These are phyloP conservation scores for Rubroboletus pulcherrimus DNA, from an alignment of 768 basidiomycete genomes.

Conservation along the genomic window DNA sequence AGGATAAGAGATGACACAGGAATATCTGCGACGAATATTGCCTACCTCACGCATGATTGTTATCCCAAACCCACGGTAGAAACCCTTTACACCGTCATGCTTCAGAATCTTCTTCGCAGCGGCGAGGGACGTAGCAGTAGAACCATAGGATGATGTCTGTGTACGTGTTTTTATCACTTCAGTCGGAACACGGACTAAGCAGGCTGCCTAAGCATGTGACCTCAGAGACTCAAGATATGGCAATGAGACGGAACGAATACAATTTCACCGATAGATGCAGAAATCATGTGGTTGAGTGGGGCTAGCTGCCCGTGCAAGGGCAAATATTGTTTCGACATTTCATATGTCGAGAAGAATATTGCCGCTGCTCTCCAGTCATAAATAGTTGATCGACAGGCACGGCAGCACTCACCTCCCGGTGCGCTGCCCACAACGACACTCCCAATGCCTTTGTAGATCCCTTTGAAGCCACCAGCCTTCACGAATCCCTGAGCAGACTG, in stretches of 20 bases:
- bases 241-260: constrained; percentile 30
- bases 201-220: constrained; percentile 59
- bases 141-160: constrained; percentile 79
- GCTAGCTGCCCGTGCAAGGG: constrained; percentile 59
- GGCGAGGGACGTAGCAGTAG: constrained; percentile 55
- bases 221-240: constrained; percentile 10
- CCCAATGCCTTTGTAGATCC: constrained; percentile 90
- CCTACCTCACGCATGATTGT: constrained; percentile 68
- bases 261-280: constrained; percentile 60
- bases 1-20: constrained; percentile 2
- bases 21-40: neutral
- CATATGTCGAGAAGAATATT: constrained; percentile 92
- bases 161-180: constrained; percentile 94
- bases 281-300: constrained; percentile 59
- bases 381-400: neutral
- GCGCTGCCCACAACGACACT: constrained; percentile 94
- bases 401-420: constrained; percentile 71
- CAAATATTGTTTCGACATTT: constrained; percentile 74
- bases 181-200: constrained; percentile 90
- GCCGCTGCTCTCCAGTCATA: constrained; percentile 57
- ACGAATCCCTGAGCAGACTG: constrained; percentile 87
- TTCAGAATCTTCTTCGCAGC: constrained; percentile 54
- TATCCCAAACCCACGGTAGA: constrained; percentile 84
- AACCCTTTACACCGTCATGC: constrained; percentile 68
- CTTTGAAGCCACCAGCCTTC: constrained; percentile 80